Evolutionary conservation across 106 monocot species (phyloP).

Genomic region (Alisma plantagoaquatica): DNA sequence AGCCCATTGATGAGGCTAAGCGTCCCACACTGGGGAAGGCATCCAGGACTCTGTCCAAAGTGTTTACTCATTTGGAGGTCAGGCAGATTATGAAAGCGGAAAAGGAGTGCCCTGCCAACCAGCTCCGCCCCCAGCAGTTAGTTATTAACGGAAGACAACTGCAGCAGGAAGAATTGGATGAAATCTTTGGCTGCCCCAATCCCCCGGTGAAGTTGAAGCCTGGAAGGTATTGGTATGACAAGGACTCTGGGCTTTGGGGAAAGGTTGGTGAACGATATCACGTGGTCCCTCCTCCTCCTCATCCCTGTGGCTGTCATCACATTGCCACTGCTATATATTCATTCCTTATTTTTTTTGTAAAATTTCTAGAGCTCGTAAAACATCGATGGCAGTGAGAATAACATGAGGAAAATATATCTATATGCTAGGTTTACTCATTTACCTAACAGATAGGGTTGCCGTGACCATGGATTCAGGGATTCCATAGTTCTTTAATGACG

Average conservation of each 20-base stretch:
- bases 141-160: constrained; percentile 14
- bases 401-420: too few species aligned
- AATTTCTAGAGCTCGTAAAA: too few species aligned
- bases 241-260: constrained; percentile 26
- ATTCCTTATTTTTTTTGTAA: too few species aligned
- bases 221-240: constrained; percentile 28
- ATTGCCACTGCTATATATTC: too few species aligned
- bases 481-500: too few species aligned
- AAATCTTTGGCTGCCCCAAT: constrained; percentile 19
- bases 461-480: too few species aligned
- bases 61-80: constrained; percentile 10
- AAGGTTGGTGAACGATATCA: constrained; percentile 23
- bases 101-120: constrained; percentile 18
- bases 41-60: constrained; percentile 8
- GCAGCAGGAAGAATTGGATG: constrained; percentile 27
- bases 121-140: constrained; percentile 19
- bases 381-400: too few species aligned
- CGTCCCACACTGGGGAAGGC: constrained; percentile 14
- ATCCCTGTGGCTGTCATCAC: too few species aligned
- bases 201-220: constrained; percentile 20
- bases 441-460: too few species aligned
- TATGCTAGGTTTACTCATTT: too few species aligned
- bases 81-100: constrained; percentile 26
- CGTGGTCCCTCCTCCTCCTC: too few species aligned
- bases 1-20: constrained; percentile 16